Conservation (phyloP, 2,329 filamentous ascomycete genomes). For the Fusarium robinianum region DNA sequence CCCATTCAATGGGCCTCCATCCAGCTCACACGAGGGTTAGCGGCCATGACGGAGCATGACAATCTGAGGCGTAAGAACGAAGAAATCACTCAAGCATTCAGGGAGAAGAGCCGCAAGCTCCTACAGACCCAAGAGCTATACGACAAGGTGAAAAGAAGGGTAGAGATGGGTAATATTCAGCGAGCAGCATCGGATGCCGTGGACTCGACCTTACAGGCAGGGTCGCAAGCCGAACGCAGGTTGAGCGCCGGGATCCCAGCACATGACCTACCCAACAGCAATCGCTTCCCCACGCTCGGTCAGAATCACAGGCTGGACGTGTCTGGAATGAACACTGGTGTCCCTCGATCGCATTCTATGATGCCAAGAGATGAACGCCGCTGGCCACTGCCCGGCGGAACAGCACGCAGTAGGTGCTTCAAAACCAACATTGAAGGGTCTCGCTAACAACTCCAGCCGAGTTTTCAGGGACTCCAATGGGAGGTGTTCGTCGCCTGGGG, state of each 20-base stretch:
- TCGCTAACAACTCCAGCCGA: conserved; percentile 23
- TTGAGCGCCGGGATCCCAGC: conserved; percentile 7
- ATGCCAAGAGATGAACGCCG: conserved; percentile 16
- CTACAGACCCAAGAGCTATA: conserved; percentile 70
- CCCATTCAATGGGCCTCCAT: neutral
- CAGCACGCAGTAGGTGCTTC: conserved; percentile 19
- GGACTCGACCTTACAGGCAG: conserved; percentile 34
- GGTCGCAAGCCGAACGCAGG: conserved; percentile 14
- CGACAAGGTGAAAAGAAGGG: conserved; percentile 61
- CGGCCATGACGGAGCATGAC: conserved; percentile 65
- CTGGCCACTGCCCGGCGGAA: conserved; percentile 24
- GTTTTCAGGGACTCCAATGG: conserved; percentile 6
- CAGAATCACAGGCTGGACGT: conserved; percentile 25
- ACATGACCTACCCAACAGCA: neutral
- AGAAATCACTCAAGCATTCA: conserved; percentile 67
- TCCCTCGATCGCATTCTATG: conserved; percentile 17
- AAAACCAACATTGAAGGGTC: too few species aligned
- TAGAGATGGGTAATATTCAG: conserved; percentile 59
- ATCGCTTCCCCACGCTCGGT: conserved; percentile 10
- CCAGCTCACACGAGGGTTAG: conserved; percentile 46
- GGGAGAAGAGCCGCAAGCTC: conserved; percentile 72
- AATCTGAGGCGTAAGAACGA: conserved; percentile 71
- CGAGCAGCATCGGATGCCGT: conserved; percentile 55
- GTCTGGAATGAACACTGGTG: conserved; percentile 22
- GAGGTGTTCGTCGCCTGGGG: conserved; percentile 14